Evolutionary conservation across 345 rosid species (phyloP), one percentile per base, ranked within the genome.

Genomic region (Firmiana major): DNA sequence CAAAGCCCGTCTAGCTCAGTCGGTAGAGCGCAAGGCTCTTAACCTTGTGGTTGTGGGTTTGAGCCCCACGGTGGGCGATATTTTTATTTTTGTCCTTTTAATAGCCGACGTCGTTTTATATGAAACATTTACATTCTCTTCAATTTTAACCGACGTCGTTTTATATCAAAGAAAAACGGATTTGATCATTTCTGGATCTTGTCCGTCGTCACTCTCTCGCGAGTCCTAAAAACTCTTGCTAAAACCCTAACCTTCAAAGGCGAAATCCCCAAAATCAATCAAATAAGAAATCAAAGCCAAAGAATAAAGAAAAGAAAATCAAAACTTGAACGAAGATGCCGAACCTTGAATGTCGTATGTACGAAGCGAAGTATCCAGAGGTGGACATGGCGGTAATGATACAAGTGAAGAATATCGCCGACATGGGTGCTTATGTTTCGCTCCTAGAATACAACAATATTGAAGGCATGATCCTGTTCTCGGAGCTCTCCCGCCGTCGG

Each of bases 351-450:
- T 96, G 99, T 81, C 88, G 99, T 46, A 96, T 92, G 97, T 96
- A 96, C 89, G 99, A 93, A 79, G 81, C 96, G 7, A 85, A 77
- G 87, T 96, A 96, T 75, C 99, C 99, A 43, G 98, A 93, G 81
- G 94, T 96, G 66, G 99, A 90, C 81, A 93, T 91, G 98, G 98
- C 98, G 55, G 99, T 96, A 79, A 96, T 96, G 99, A 93, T 96
- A 31, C 99, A 93, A 84, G 99, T 96, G 64, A 96, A 96, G 81
- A 91, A 81, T 87, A 93, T 96, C 80, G 97, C 97, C 46, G 98
- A 96, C 80, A 93, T 93, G 99, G 98, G 97, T 40, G 99, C 99
- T 0, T 96, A 93, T 73, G 99, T 96, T 21, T 91, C 98, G 0
- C 84, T 96, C 34, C 93, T 96, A 10, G 99, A 93, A 85, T 96